Evolutionary conservation across 31 red algal species (phyloP).

Genomic region (Porphyra umbilicalis): DNA sequence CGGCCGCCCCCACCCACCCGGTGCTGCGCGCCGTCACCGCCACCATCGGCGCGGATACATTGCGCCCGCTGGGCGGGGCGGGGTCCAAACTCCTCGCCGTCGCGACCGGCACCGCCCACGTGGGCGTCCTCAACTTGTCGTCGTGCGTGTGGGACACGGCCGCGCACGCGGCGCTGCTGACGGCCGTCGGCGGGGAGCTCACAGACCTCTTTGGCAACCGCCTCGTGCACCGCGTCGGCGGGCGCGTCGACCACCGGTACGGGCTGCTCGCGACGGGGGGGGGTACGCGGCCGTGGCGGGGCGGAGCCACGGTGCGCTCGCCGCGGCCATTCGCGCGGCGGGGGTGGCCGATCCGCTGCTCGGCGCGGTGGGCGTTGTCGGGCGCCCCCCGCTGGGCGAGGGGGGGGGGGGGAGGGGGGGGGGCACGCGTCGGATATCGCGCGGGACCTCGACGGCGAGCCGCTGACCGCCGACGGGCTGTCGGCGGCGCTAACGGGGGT

Average conservation of each 20-base stretch:
- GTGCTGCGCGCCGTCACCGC: neutral
- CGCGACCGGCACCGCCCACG: conserved; percentile 21
- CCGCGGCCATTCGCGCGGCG: conserved; percentile 8
- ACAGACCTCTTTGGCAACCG: conserved; percentile 45
- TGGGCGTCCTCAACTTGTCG: conserved; percentile 10
- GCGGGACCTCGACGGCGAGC: conserved; percentile 24
- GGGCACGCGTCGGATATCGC: conserved; percentile 45
- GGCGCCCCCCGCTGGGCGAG: neutral
- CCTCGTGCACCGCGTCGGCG: neutral
- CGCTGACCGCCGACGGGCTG: conserved; percentile 35
- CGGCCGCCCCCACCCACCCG: neutral
- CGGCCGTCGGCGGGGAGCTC: conserved; percentile 14
- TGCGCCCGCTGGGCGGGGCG: conserved; percentile 11
- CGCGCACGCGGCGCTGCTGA: neutral
- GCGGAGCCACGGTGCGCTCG: conserved; percentile 16
- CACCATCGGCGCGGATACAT: neutral
- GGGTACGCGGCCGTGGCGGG: neutral
- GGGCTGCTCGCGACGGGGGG: conserved; percentile 41
- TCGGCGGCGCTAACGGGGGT: conserved; percentile 3
- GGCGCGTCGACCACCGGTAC: conserved; percentile 8
- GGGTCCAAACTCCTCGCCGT: conserved; percentile 23
- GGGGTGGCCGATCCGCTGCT: conserved; percentile 35
- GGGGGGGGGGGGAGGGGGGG: neutral
- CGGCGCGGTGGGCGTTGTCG: neutral
- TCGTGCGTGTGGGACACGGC: conserved; percentile 46